Percentiles rank a stretch among this genome's conserved stretches.
Evolutionary conservation across 148 eudicot species (phyloP).

Genomic region (Diospyros kaki): DNA sequence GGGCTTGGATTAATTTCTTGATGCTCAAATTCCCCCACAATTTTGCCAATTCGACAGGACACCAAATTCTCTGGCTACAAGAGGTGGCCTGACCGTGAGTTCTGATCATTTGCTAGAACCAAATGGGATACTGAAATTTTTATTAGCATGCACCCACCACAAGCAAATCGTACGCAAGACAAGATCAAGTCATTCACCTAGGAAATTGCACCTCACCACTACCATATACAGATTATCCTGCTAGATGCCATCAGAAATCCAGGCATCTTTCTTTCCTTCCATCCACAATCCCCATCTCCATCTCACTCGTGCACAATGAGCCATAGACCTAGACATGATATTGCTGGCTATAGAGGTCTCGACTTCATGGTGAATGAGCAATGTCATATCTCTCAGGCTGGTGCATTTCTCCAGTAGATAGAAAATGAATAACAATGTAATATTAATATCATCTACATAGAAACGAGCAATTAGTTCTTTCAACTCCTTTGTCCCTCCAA

Average conservation of each 20-base stretch:
- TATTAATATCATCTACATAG: slow-evolving; percentile 30
- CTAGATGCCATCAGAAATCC: slow-evolving; percentile 27
- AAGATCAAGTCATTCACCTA: neutral
- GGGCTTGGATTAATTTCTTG: too few relatives aligned
- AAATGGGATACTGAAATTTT: too few relatives aligned
- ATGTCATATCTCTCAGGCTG: slow-evolving; percentile 28
- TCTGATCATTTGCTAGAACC: too few relatives aligned
- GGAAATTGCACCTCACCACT: too few relatives aligned
- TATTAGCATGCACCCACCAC: neutral
- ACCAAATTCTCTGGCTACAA: too few relatives aligned
- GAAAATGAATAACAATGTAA: slow-evolving; percentile 38
- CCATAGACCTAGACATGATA: slow-evolving; percentile 37
- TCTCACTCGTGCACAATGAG: slow-evolving; percentile 29
- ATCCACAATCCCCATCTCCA: slow-evolving; percentile 78
- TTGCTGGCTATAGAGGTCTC: slow-evolving; percentile 25
- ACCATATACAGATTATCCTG: too few relatives aligned
- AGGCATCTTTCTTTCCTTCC: slow-evolving; percentile 49
- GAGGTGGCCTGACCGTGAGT: too few relatives aligned
- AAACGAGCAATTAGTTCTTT: slow-evolving; percentile 40
- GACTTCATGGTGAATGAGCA: slow-evolving; percentile 50
- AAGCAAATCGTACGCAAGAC: neutral
- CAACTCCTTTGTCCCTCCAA: slow-evolving; percentile 27
- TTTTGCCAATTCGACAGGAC: too few relatives aligned
- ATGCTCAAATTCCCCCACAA: too few relatives aligned
- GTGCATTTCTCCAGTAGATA: slow-evolving; percentile 34